These are phyloP conservation scores for Gossypium mustelinum DNA, from an alignment of 345 rosid genomes.

Conservation along the genomic window DNA sequence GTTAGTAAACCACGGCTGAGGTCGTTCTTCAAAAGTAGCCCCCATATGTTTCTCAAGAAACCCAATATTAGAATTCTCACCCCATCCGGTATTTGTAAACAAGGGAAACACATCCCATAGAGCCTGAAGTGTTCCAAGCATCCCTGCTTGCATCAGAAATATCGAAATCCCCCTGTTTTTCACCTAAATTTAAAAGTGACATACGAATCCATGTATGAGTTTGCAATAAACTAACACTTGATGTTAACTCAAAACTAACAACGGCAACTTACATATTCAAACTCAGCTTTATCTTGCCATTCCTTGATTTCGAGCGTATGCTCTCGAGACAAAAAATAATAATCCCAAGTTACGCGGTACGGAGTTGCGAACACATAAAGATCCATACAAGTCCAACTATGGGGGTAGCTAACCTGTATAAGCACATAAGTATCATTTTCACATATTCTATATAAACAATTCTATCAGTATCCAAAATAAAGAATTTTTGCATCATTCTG, in stretches of 20 bases:
- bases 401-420: slow-evolving; percentile 65
- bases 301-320: slow-evolving; percentile 71
- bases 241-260: neutral
- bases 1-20: slow-evolving; percentile 74
- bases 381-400: slow-evolving; percentile 99
- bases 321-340: slow-evolving; percentile 75
- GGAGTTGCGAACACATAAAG: slow-evolving; percentile 94
- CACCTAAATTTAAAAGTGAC: slow-evolving; percentile 44
- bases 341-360: slow-evolving; percentile 96
- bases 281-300: slow-evolving; percentile 90
- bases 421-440: slow-evolving; percentile 14
- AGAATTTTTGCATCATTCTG: slow-evolving; percentile 15
- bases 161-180: slow-evolving; percentile 82
- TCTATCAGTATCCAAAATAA: neutral
- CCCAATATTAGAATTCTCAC: slow-evolving; percentile 75
- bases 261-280: slow-evolving; percentile 62
- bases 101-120: slow-evolving; percentile 98
- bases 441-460: slow-evolving; percentile 1
- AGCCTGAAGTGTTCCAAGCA: slow-evolving; percentile 87
- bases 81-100: slow-evolving; percentile 94
- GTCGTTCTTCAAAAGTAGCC: slow-evolving; percentile 66
- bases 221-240: slow-evolving; percentile 3
- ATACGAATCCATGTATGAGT: neutral
- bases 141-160: slow-evolving; percentile 97
- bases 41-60: slow-evolving; percentile 95